Evolutionary conservation across 805 yeast genomes (phyloP).

Genomic region (Starmerella geochares): DNA sequence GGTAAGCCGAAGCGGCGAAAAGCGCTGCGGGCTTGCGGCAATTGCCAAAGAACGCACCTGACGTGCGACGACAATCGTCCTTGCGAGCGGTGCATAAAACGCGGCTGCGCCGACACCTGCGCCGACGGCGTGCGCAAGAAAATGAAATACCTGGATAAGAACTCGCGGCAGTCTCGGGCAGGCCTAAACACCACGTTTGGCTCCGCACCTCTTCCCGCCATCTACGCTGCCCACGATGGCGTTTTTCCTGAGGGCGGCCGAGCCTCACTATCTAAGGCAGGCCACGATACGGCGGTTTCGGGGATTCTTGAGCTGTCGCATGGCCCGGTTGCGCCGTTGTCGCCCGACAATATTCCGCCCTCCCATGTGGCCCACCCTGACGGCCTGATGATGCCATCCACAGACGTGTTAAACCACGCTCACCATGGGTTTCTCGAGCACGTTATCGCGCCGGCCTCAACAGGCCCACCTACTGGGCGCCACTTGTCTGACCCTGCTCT

Average conservation of each 20-base stretch:
- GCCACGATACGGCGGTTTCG: background rate
- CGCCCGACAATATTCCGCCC: background rate
- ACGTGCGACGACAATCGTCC: slow-evolving; percentile 83
- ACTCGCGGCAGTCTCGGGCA: background rate
- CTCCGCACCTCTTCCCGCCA: background rate
- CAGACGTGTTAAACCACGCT: too few species aligned
- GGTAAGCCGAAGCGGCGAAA: slow-evolving; percentile 45
- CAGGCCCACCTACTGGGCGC: too few species aligned
- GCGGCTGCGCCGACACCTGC: slow-evolving; percentile 62
- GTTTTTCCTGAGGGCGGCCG: background rate
- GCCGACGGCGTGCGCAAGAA: slow-evolving; percentile 85
- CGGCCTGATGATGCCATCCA: too few species aligned
- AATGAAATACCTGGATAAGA: slow-evolving; percentile 1
- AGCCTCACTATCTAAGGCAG: background rate
- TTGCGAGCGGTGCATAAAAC: slow-evolving; percentile 62
- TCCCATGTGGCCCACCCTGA: background rate
- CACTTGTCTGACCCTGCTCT: background rate
- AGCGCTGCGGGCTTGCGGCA: slow-evolving; percentile 78
- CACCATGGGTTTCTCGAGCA: too few species aligned
- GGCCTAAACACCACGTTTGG: background rate
- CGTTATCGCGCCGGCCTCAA: too few species aligned
- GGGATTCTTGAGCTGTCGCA: background rate
- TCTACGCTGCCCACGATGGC: background rate
- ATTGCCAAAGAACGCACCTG: slow-evolving; percentile 84
- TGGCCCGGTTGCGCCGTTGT: too few species aligned